Conservation (phyloP, 2,329 filamentous ascomycete genomes). For the Aspergillus flavus region DNA sequence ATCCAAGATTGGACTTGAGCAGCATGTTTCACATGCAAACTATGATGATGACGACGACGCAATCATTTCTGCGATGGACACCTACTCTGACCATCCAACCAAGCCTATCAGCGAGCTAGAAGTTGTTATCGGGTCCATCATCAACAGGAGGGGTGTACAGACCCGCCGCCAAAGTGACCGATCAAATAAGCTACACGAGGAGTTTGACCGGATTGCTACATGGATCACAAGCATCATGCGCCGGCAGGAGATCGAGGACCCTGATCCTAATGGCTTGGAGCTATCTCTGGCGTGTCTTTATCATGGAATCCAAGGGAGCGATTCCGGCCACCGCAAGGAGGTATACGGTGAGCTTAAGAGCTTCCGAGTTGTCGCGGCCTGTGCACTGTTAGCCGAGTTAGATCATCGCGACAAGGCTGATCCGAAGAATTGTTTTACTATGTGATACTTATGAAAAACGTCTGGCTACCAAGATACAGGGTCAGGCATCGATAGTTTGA, state of each 20-base stretch:
- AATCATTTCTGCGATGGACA: slow-evolving; percentile 52
- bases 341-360: slow-evolving; percentile 16
- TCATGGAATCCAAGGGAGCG: slow-evolving; percentile 3
- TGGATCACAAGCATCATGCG: slow-evolving; percentile 21
- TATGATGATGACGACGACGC: slow-evolving; percentile 51
- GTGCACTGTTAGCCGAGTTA: slow-evolving; percentile 20
- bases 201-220: slow-evolving; percentile 36
- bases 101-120: slow-evolving; percentile 54
- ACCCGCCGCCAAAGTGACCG: slow-evolving; percentile 44
- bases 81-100: slow-evolving; percentile 44
- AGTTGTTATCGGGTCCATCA: slow-evolving; percentile 61
- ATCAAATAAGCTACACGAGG: slow-evolving; percentile 47
- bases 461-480: background rate
- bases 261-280: slow-evolving; percentile 13
- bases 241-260: background rate
- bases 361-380: slow-evolving; percentile 21
- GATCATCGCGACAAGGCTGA: background rate
- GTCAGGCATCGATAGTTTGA: background rate
- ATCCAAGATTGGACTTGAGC: slow-evolving; percentile 43
- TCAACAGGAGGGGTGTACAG: slow-evolving; percentile 51
- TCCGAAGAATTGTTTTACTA: background rate
- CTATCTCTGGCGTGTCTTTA: slow-evolving; percentile 21
- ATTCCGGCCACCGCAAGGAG: background rate
- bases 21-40: slow-evolving; percentile 52
- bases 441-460: background rate